Evolutionary conservation across 2,329 filamentous ascomycete species (phyloP).

Genomic region (Diaporthe humulicola): DNA sequence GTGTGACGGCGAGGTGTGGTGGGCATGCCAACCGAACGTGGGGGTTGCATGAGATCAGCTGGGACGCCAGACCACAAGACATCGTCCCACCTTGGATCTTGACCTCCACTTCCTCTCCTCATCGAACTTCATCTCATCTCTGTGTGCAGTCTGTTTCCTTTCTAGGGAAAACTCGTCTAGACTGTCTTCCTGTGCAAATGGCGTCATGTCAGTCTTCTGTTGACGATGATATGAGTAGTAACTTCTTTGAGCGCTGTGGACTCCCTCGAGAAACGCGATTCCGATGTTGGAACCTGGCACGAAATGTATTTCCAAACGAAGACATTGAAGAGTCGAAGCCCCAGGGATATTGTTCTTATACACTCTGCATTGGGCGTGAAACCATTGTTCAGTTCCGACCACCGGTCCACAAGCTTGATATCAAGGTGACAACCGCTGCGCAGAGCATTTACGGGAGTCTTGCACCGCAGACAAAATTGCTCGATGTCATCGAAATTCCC

Average conservation of each 20-base stretch:
- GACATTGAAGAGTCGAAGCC: slow-evolving; percentile 50
- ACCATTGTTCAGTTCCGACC: slow-evolving; percentile 64
- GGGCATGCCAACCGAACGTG: slow-evolving; percentile 26
- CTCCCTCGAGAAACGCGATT: not conserved
- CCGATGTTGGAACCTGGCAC: slow-evolving; percentile 46
- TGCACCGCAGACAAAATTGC: slow-evolving; percentile 56
- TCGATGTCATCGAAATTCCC: slow-evolving; percentile 50
- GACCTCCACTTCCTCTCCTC: slow-evolving; percentile 19
- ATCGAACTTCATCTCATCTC: not conserved
- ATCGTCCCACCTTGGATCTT: not conserved
- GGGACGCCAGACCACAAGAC: not conserved
- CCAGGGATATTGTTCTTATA: slow-evolving; percentile 68
- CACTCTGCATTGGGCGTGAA: slow-evolving; percentile 55
- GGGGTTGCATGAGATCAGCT: slow-evolving; percentile 37
- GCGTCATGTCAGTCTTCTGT: not conserved
- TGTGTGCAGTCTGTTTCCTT: not conserved
- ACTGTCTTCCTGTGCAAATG: not conserved
- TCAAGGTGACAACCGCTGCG: slow-evolving; percentile 53
- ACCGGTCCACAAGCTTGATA: slow-evolving; percentile 55
- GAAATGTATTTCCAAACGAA: slow-evolving; percentile 48
- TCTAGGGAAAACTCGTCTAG: not conserved
- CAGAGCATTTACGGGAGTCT: slow-evolving; percentile 54
- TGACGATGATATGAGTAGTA: slow-evolving; percentile 4
- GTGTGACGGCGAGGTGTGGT: slow-evolving; percentile 1
- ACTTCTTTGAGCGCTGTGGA: slow-evolving; percentile 38